These are phyloP conservation scores for Ilyonectria sp. DNA, from an alignment of 2,329 filamentous ascomycete species.

Conservation along the genomic window DNA sequence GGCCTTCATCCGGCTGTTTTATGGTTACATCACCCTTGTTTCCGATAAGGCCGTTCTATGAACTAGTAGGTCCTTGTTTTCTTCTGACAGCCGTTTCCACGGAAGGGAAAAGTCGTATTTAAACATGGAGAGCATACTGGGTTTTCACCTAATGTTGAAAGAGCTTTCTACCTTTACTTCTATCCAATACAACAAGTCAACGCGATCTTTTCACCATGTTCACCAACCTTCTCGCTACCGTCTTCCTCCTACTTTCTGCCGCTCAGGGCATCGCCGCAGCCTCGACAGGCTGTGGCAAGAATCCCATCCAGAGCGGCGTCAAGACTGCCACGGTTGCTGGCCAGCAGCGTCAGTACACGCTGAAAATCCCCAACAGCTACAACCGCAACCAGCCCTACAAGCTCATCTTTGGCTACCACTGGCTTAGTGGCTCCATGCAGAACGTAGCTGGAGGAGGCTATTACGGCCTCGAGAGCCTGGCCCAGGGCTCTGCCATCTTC, in stretches of 20 bases:
- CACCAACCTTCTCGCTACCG: background rate
- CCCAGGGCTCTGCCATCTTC: conserved; percentile 58
- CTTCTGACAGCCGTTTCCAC: background rate
- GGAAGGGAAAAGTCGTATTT: background rate
- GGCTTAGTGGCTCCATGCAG: conserved; percentile 56
- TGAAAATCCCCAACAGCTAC: conserved; percentile 54
- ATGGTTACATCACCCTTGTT: background rate
- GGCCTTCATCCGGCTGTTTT: background rate
- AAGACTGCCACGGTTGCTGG: conserved; percentile 53
- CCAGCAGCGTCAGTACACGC: conserved; percentile 54
- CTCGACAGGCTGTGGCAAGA: conserved; percentile 57
- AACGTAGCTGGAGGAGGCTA: conserved; percentile 56
- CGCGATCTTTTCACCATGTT: conserved; percentile 1
- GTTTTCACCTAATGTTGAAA: background rate
- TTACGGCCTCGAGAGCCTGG: conserved; percentile 57
- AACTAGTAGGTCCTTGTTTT: background rate
- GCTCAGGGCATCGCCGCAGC: background rate
- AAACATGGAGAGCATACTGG: background rate
- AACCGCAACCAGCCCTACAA: conserved; percentile 41
- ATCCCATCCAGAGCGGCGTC: conserved; percentile 47
- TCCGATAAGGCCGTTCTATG: background rate
- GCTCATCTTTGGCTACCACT: conserved; percentile 56
- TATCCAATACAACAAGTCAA: background rate
- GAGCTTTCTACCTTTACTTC: too few relatives aligned
- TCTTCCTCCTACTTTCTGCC: conserved; percentile 1